Evolutionary conservation across 2,329 filamentous ascomycete species (phyloP).

Genomic region (Orbilia ellipsospora): DNA sequence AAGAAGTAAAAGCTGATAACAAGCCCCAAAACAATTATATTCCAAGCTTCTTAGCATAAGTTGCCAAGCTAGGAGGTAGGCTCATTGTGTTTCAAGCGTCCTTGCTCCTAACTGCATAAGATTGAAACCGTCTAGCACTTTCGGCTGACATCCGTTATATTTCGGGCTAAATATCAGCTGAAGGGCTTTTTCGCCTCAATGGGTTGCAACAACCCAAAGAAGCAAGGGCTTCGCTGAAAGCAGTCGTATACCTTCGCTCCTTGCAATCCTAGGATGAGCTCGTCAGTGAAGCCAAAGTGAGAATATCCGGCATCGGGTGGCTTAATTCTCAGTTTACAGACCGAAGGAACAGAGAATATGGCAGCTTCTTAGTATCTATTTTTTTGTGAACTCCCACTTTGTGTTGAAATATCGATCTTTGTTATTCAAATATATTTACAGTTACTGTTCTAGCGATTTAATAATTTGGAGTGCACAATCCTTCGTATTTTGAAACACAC

Average conservation of each 20-base stretch:
- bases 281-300: no score
- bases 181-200: constrained; percentile 2
- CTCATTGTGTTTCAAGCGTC: no score
- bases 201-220: constrained; percentile 5
- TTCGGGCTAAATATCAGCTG: constrained; percentile 49
- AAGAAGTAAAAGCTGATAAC: not conserved
- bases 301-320: no score
- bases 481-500: constrained; percentile 29
- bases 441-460: constrained; percentile 3
- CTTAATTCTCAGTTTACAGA: no score
- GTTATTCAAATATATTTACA: not conserved
- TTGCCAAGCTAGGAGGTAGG: constrained; percentile 26
- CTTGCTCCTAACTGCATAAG: no score
- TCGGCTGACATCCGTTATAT: constrained; percentile 11
- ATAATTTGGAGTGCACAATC: no score
- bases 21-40: not conserved
- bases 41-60: constrained; percentile 11
- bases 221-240: constrained; percentile 14
- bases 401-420: no score
- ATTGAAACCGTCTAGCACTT: constrained; percentile 18
- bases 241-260: no score
- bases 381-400: no score
- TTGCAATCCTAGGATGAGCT: no score
- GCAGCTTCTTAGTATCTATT: no score
- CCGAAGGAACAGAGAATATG: no score